Percentiles rank a stretch among this genome's conserved stretches.
Evolutionary conservation across 2,329 filamentous ascomycete genomes (phyloP).

Genomic region (Lasiodiplodia theobromae): DNA sequence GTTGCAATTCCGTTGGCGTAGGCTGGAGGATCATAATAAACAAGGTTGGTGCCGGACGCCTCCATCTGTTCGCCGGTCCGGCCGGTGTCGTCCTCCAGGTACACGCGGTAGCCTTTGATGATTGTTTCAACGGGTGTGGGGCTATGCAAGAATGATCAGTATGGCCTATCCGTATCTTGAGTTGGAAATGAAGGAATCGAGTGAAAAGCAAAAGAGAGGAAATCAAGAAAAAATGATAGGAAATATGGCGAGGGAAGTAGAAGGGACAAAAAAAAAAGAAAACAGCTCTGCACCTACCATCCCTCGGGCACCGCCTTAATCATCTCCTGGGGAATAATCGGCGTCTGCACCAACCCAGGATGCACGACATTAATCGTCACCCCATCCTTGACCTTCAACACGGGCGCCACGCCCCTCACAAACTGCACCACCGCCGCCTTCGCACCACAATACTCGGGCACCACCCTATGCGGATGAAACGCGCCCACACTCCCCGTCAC

Average conservation of each 20-base stretch:
- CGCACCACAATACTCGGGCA: slow-evolving; percentile 59
- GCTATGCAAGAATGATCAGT: neutral
- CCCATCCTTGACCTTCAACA: slow-evolving; percentile 51
- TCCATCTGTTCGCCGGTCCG: slow-evolving; percentile 55
- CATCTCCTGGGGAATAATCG: slow-evolving; percentile 36
- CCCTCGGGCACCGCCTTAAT: slow-evolving; percentile 19
- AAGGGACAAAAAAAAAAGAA: neutral
- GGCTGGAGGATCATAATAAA: slow-evolving; percentile 47
- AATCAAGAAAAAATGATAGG: too few relatives aligned
- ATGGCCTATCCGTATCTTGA: too few relatives aligned
- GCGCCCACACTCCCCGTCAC: slow-evolving; percentile 54
- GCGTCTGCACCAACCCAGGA: slow-evolving; percentile 56
- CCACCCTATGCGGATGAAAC: slow-evolving; percentile 52
- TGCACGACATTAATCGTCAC: slow-evolving; percentile 58
- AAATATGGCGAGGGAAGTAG: neutral
- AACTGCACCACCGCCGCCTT: slow-evolving; percentile 53
- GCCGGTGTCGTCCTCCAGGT: slow-evolving; percentile 53
- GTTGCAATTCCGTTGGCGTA: slow-evolving; percentile 53
- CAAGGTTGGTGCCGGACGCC: slow-evolving; percentile 51
- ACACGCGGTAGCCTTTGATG: slow-evolving; percentile 54
- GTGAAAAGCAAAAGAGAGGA: too few relatives aligned
- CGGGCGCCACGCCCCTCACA: slow-evolving; percentile 38
- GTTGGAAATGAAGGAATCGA: too few relatives aligned
- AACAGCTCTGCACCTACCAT: neutral
- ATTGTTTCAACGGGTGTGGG: slow-evolving; percentile 52